phyloP scores from a whole-genome alignment of 1,284 basidiomycete species.

The Wallemia hederae region DNA sequence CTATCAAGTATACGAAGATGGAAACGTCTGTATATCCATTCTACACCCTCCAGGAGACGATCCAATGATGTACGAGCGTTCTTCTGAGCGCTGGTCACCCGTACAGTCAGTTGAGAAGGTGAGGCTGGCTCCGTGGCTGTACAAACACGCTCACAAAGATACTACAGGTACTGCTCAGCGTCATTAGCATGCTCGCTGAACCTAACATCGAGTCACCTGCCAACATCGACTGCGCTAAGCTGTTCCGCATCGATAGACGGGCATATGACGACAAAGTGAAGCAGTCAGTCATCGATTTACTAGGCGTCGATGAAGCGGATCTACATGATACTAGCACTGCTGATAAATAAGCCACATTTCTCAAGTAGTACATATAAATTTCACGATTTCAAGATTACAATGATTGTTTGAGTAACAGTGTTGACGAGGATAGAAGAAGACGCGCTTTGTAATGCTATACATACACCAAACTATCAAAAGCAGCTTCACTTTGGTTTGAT shows the following conservation, averaged over 20 bases:
- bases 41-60: slow-evolving; percentile 89
- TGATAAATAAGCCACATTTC: no score
- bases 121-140: slow-evolving; percentile 21
- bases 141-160: slow-evolving; percentile 18
- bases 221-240: background rate
- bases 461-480: no score
- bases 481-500: no score
- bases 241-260: background rate
- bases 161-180: slow-evolving; percentile 31
- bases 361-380: no score
- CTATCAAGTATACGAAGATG: slow-evolving; percentile 44
- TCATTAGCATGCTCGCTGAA: slow-evolving; percentile 93
- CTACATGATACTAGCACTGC: no score
- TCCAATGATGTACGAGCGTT: slow-evolving; percentile 40
- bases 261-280: background rate
- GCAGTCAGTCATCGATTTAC: background rate
- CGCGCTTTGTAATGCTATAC: no score
- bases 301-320: background rate
- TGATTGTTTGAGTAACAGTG: no score
- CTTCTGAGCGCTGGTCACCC: slow-evolving; percentile 91
- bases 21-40: slow-evolving; percentile 93
- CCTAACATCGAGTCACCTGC: background rate
- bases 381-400: no score
- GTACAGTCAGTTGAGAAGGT: slow-evolving; percentile 95
- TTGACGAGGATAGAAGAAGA: no score